Conservation (phyloP, 2,329 filamentous ascomycete genomes). For the Ploettnerulaceae sp. region DNA sequence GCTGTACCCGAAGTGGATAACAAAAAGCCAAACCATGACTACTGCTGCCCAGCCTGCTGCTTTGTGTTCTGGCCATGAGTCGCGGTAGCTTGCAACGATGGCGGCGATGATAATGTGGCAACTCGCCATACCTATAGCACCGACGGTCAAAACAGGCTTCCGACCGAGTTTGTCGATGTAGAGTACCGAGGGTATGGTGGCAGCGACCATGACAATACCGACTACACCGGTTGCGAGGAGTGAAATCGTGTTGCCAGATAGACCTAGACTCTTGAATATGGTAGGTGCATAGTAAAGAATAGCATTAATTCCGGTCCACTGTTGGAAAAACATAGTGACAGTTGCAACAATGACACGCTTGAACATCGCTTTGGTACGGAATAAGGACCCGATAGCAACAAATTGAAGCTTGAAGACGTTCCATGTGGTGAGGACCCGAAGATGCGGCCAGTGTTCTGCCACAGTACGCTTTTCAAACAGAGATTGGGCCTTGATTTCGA, state of each 20-base stretch:
- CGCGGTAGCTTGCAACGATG: conserved; percentile 37
- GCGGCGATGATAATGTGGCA: conserved; percentile 54
- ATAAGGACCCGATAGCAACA: conserved; percentile 59
- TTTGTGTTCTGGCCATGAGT: conserved; percentile 36
- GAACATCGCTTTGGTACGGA: conserved; percentile 62
- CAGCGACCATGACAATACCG: conserved; percentile 60
- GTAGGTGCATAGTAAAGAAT: conserved; percentile 42
- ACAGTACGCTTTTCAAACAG: conserved; percentile 31
- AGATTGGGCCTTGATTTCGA: conserved; percentile 43
- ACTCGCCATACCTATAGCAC: conserved; percentile 61
- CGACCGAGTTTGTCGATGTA: conserved; percentile 62
- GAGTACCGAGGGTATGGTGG: conserved; percentile 58
- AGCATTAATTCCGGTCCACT: conserved; percentile 44
- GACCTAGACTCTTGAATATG: conserved; percentile 43
- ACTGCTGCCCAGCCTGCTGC: conserved; percentile 39
- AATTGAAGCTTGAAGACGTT: conserved; percentile 67
- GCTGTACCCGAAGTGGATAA: conserved; percentile 31
- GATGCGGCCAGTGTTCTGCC: background rate
- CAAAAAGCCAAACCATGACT: conserved; percentile 34
- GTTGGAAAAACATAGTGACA: conserved; percentile 58
- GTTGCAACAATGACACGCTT: conserved; percentile 60
- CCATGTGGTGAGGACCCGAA: conserved; percentile 52
- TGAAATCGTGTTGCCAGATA: conserved; percentile 23
- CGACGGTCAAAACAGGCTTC: conserved; percentile 54
- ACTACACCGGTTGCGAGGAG: conserved; percentile 50